Evolutionary conservation across 116 monocot genomes (phyloP), one percentile per base, ranked within the genome.

Genomic region (Trichopus zeylanicus): DNA sequence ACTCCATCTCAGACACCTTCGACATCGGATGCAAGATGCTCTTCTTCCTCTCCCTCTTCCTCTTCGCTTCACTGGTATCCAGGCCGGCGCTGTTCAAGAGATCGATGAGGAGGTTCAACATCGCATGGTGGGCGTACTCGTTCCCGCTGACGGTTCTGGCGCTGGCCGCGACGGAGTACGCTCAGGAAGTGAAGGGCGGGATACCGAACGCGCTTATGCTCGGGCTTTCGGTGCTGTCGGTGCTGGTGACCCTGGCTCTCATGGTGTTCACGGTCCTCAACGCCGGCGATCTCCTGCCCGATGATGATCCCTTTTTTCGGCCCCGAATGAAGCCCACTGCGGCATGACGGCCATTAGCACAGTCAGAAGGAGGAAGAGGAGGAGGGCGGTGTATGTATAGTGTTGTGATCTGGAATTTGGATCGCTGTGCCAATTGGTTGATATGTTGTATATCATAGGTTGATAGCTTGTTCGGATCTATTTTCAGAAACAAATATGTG

Each of bases 41-140:
- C 48, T 79, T 84, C 75, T 84, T 69, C 63, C 73, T 84, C 38
- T 84, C 84, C 0, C 66, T 84, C 33, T 84, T 84, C 66, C 75
- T 79, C 13, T 79, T 84, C 23, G 69, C 79, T 9, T 73, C 79
- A 0, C n/a, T 84, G 76, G 79, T n/a, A 1, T 82, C 71, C 20
- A 65, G 90, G 56, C 85, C 85, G 18, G 39, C 65, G 1, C 9
- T 90, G 72, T 90, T 90, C 71, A 74, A 63, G 62, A 75, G 72
- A 66, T 76, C 90, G 2, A 82, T 85, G 85, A 64, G 67, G 49
- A 60, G 57, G 52, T 90, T 85, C 73, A 85, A 53, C 30, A 73
- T 85, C 32, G 79, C 79, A 1, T 90, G 90, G 90, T 90, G 90
- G 85, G 85, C 90, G 16, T 90, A 85, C 51, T 81, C 85, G 9